phyloP scores from a whole-genome alignment of 257 asterid genomes.

The Perilla frutescens region DNA sequence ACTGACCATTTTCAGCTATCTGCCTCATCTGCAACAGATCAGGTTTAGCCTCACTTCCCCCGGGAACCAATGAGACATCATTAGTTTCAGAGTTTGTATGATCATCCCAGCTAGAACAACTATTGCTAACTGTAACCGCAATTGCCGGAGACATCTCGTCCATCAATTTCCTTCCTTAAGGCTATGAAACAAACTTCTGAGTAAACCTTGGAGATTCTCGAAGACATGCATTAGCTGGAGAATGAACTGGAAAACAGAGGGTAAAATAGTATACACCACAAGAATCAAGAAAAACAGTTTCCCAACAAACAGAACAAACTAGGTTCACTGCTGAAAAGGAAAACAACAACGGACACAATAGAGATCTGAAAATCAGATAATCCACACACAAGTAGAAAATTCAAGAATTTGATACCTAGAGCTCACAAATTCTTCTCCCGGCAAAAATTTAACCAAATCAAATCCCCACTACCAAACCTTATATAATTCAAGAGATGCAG shows the following conservation, averaged over 20 bases:
- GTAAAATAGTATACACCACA: neutral
- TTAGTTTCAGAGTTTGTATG: constrained; percentile 30
- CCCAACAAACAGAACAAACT: constrained; percentile 21
- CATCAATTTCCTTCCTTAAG: constrained; percentile 51
- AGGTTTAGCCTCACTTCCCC: constrained; percentile 30
- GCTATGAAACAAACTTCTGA: constrained; percentile 7
- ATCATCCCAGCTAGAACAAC: constrained; percentile 41
- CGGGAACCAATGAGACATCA: constrained; percentile 32
- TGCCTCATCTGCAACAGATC: constrained; percentile 21
- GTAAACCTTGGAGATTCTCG: constrained; percentile 8
- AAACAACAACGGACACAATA: constrained; percentile 31
- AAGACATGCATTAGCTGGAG: too few relatives aligned
- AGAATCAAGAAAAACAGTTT: constrained; percentile 11
- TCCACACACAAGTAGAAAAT: constrained; percentile 34
- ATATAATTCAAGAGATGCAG: constrained; percentile 41
- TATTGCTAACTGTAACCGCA: constrained; percentile 53
- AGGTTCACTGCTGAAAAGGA: constrained; percentile 30
- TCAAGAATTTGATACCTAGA: constrained; percentile 33
- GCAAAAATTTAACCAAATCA: constrained; percentile 45
- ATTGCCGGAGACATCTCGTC: constrained; percentile 87
- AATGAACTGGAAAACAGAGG: neutral
- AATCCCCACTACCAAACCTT: constrained; percentile 58
- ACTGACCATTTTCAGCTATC: constrained; percentile 31
- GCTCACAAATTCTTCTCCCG: constrained; percentile 25
- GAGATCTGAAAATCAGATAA: constrained; percentile 37